Evolutionary conservation across 2,329 filamentous ascomycete genomes (phyloP).

Genomic region (Colletotrichum viniferum): DNA sequence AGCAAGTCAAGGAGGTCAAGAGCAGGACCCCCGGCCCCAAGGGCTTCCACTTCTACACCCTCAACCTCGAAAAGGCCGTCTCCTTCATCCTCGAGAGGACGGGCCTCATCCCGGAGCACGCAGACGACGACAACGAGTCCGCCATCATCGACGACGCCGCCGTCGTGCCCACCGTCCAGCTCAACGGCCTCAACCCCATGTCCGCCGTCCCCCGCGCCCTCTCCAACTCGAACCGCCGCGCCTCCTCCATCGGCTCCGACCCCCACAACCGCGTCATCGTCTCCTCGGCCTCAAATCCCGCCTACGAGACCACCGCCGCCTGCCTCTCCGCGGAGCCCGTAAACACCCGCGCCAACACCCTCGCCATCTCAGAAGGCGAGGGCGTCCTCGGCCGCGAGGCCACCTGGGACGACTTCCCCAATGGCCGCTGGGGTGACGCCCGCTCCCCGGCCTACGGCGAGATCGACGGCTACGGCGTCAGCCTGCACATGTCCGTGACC

Average conservation of each 20-base stretch:
- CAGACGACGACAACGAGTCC: constrained; percentile 57
- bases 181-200: constrained; percentile 51
- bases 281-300: constrained; percentile 63
- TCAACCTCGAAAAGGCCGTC: constrained; percentile 95
- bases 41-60: constrained; percentile 96
- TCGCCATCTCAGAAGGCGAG: constrained; percentile 93
- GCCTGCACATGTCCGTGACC: constrained; percentile 84
- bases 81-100: constrained; percentile 89
- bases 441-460: constrained; percentile 93
- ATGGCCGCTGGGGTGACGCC: constrained; percentile 93
- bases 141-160: constrained; percentile 56
- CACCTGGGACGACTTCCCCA: constrained; percentile 98
- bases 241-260: constrained; percentile 82
- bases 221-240: constrained; percentile 59
- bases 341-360: constrained; percentile 80
- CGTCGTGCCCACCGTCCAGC: constrained; percentile 47
- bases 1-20: constrained; percentile 73
- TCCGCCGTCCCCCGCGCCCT: constrained; percentile 36
- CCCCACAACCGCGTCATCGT: constrained; percentile 89
- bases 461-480: constrained; percentile 98
- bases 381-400: constrained; percentile 89
- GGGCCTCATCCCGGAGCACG: constrained; percentile 74
- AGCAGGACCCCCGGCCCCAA: constrained; percentile 62
- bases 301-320: constrained; percentile 77
- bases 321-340: constrained; percentile 70